These are phyloP conservation scores for Lippia alba DNA, from an alignment of 305 asterid species.

Conservation along the genomic window DNA sequence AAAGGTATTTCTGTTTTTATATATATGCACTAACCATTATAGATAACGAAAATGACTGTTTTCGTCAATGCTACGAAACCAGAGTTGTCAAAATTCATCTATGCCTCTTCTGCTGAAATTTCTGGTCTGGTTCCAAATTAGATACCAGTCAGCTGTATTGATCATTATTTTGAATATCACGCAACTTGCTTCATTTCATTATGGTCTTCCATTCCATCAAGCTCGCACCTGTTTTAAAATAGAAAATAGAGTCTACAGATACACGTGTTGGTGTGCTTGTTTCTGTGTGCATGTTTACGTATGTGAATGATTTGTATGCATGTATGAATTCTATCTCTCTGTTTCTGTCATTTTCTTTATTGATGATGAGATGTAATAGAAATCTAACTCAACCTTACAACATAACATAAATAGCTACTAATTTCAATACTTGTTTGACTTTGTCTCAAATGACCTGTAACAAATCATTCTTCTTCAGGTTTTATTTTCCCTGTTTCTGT, in stretches of 20 bases:
- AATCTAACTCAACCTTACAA: too few species aligned
- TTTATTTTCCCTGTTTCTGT: not conserved
- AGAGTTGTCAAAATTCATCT: not conserved
- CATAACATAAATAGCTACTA: too few species aligned
- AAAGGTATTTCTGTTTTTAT: slow-evolving; percentile 64
- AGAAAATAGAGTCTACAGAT: not conserved
- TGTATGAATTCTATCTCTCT: too few species aligned
- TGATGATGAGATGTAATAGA: too few species aligned
- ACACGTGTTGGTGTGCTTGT: not conserved
- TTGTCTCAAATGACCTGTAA: not conserved
- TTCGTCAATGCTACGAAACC: not conserved
- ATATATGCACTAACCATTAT: not conserved
- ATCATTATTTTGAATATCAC: not conserved
- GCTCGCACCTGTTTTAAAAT: not conserved
- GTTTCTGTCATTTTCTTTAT: too few species aligned
- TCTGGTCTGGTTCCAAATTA: not conserved
- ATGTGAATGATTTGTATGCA: not conserved
- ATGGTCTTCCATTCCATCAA: not conserved
- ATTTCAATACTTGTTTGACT: not conserved
- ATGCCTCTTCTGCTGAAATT: not conserved
- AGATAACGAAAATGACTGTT: slow-evolving; percentile 15
- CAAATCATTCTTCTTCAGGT: not conserved
- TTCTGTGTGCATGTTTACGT: not conserved
- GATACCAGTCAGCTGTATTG: slow-evolving; percentile 8
- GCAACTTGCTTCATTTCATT: slow-evolving; percentile 9